phyloP scores from a whole-genome alignment of 2,329 filamentous ascomycete genomes.

The Diplodia seriata region DNA sequence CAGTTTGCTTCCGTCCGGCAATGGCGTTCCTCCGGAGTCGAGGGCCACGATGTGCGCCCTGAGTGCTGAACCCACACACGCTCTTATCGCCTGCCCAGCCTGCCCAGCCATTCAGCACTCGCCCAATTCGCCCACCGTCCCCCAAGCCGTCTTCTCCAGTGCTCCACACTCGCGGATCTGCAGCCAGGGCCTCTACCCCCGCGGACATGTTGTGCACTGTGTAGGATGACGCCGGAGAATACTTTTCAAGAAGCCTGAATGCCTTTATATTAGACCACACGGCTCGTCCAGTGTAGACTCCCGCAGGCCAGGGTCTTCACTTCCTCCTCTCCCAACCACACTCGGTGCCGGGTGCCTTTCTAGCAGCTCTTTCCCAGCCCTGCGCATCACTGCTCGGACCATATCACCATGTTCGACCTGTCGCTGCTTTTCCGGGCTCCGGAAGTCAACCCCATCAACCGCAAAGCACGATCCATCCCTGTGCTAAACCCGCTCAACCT shows the following conservation, averaged over 20 bases:
- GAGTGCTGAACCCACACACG: neutral
- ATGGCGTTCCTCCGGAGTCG: neutral
- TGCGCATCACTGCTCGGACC: too few relatives aligned
- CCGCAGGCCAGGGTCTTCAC: neutral
- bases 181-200: constrained; percentile 12
- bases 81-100: constrained; percentile 17
- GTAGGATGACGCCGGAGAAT: constrained; percentile 12
- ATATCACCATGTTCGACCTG: constrained; percentile 40
- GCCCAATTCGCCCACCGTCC: neutral
- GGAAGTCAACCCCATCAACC: constrained; percentile 81
- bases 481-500: constrained; percentile 77
- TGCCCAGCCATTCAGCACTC: constrained; percentile 6
- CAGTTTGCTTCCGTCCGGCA: neutral
- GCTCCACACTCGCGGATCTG: constrained; percentile 20
- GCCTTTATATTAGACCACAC: constrained; percentile 19
- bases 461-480: constrained; percentile 81
- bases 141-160: constrained; percentile 15
- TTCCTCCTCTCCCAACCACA: neutral
- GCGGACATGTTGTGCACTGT: constrained; percentile 21
- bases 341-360: too few relatives aligned
- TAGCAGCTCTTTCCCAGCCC: neutral
- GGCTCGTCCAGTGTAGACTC: neutral
- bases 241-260: neutral
- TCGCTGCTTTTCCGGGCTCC: constrained; percentile 56
- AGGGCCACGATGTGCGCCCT: constrained; percentile 15